Evolutionary conservation across 108 stramenopile species (phyloP).

Genomic region (Skeletonema costatum): DNA sequence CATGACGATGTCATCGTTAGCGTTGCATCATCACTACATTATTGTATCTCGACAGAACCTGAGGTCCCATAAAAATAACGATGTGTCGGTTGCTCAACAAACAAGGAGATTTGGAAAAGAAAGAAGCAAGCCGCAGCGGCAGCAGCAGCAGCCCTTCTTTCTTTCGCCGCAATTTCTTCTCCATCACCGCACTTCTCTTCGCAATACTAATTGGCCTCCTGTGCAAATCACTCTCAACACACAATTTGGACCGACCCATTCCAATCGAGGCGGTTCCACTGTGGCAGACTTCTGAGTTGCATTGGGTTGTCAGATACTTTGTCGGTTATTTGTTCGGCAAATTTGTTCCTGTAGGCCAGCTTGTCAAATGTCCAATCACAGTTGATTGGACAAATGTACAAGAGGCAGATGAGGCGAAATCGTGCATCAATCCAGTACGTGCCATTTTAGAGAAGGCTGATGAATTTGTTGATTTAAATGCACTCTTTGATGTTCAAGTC

Average conservation of each 20-base stretch:
- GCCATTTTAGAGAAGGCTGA: neutral
- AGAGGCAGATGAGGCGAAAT: neutral
- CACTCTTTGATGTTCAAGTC: neutral
- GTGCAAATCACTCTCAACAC: neutral
- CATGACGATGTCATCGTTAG: too few relatives aligned
- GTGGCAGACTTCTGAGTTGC: neutral
- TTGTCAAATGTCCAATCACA: neutral
- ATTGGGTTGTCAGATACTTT: neutral
- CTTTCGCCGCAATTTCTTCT: neutral
- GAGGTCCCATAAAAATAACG: too few relatives aligned
- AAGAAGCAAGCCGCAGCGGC: neutral
- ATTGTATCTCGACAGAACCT: too few relatives aligned
- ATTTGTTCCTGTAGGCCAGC: neutral
- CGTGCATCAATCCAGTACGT: neutral
- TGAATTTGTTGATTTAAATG: neutral
- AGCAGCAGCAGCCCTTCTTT: neutral
- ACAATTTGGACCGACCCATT: neutral
- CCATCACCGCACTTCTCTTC: neutral
- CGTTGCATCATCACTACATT: too few relatives aligned
- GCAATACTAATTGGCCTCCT: neutral
- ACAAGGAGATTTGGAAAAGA: neutral
- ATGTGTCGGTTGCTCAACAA: neutral
- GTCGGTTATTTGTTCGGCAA: neutral
- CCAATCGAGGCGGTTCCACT: neutral
- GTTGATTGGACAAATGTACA: neutral